These are phyloP conservation scores for Solanum hybrid DNA, from an alignment of 305 asterid genomes.

Conservation along the genomic window DNA sequence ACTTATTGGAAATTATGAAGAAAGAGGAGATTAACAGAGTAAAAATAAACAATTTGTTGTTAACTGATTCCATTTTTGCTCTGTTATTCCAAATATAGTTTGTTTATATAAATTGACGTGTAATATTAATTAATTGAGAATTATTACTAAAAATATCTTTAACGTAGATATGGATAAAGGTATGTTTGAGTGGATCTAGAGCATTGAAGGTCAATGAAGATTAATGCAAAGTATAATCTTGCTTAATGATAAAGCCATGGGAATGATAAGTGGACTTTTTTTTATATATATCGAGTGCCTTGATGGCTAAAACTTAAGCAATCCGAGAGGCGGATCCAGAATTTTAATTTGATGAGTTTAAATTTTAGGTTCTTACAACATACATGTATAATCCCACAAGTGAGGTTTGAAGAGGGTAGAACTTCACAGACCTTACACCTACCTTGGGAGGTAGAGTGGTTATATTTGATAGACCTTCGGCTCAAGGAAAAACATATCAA, in stretches of 20 bases:
- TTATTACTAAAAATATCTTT: not conserved
- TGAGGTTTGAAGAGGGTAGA: not conserved
- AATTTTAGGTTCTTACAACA: not conserved
- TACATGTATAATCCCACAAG: fast-evolving
- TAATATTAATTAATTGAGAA: not conserved
- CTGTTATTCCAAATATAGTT: not conserved
- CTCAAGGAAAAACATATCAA: not conserved
- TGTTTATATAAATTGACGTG: not conserved
- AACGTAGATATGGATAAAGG: not conserved
- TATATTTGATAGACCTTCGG: too few relatives aligned
- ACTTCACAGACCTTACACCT: not conserved
- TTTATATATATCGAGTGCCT: not conserved
- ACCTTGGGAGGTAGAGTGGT: not conserved
- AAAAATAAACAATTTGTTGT: constrained; percentile 28
- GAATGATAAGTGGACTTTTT: not conserved
- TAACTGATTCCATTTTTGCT: not conserved
- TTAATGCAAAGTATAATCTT: not conserved
- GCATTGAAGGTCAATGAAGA: not conserved
- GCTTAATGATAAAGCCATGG: not conserved
- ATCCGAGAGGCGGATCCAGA: not conserved
- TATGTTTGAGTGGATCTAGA: not conserved
- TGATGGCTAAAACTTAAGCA: not conserved
- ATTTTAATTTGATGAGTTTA: not conserved
- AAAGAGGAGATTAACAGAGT: constrained; percentile 16
- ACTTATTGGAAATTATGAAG: constrained; percentile 5